phyloP scores from a whole-genome alignment of 768 basidiomycete species.

The Phylloporus sp. region DNA sequence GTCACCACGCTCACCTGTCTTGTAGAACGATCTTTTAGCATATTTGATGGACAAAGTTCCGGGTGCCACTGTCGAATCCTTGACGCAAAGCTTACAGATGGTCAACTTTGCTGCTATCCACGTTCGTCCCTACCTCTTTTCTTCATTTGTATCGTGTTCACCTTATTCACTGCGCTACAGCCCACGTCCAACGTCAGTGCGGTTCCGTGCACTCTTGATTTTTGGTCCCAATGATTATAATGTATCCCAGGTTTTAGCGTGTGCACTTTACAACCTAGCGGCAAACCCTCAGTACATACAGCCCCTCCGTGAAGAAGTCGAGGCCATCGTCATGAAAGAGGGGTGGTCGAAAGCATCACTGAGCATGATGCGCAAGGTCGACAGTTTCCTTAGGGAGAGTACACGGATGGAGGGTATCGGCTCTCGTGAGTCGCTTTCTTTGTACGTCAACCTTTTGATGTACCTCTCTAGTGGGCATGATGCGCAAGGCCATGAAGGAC shows the following conservation, averaged over 20 bases:
- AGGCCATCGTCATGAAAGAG: conserved; percentile 6
- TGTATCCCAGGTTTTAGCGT: background rate
- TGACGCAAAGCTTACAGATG: conserved; percentile 10
- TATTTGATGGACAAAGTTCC: background rate
- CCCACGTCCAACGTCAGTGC: background rate
- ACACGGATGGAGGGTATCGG: conserved; percentile 26
- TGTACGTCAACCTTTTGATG: too few relatives aligned
- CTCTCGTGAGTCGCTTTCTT: background rate
- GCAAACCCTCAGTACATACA: conserved; percentile 3
- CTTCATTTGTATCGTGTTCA: background rate
- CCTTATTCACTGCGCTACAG: background rate
- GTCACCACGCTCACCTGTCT: background rate
- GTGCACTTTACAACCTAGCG: background rate
- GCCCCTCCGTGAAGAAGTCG: conserved; percentile 34
- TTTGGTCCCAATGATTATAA: background rate
- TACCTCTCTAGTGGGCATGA: conserved; percentile 21
- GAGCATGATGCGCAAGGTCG: conserved; percentile 29
- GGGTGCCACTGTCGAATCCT: background rate
- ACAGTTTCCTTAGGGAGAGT: conserved; percentile 37
- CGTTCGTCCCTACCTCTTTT: conserved; percentile 8
- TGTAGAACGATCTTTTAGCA: conserved; percentile 29
- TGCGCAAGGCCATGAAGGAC: conserved; percentile 27
- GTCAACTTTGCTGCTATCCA: conserved; percentile 18
- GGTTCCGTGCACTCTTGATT: too few relatives aligned
- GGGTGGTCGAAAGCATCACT: conserved; percentile 9